These are phyloP conservation scores for Ashbya aceris DNA, from an alignment of 1,139 yeast genomes.

Conservation along the genomic window DNA sequence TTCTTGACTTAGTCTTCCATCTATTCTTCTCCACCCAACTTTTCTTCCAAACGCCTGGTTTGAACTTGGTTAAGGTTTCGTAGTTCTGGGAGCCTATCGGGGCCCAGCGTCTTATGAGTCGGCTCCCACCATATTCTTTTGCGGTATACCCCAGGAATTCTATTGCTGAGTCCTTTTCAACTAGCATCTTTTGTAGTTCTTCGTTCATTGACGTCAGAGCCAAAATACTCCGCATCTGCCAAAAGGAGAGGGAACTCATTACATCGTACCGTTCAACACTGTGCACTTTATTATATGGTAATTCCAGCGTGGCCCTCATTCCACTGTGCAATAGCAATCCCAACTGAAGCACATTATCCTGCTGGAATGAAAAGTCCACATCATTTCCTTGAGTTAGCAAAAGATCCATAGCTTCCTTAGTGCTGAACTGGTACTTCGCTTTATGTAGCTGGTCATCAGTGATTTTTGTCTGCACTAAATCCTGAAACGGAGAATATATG, in stretches of 20 bases:
- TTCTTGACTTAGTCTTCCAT: neutral
- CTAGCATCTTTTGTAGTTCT: slow-evolving; percentile 6
- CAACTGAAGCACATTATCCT: too few species aligned
- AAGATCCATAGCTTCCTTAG: too few species aligned
- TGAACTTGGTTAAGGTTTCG: slow-evolving; percentile 9
- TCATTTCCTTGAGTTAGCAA: too few species aligned
- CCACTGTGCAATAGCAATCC: too few species aligned
- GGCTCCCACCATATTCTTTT: slow-evolving; percentile 19
- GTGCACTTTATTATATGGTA: too few species aligned
- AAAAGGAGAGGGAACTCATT: slow-evolving; percentile 2
- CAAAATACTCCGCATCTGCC: slow-evolving; percentile 1
- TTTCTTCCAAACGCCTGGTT: slow-evolving; percentile 3
- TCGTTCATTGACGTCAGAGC: neutral
- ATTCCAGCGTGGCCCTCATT: too few species aligned
- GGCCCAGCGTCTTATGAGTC: slow-evolving; percentile 23
- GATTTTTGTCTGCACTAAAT: too few species aligned
- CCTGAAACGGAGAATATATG: slow-evolving; percentile 1
- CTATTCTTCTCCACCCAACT: neutral
- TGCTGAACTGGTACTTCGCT: too few species aligned
- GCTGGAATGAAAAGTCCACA: too few species aligned
- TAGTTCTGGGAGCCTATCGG: slow-evolving; percentile 23
- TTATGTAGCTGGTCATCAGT: too few species aligned
- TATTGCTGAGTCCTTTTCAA: slow-evolving; percentile 16
- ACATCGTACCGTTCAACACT: neutral
- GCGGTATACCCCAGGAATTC: slow-evolving; percentile 20